Evolutionary conservation across 2,329 filamentous ascomycete genomes (phyloP).

Genomic region (Mycosphaerella arachidis): DNA sequence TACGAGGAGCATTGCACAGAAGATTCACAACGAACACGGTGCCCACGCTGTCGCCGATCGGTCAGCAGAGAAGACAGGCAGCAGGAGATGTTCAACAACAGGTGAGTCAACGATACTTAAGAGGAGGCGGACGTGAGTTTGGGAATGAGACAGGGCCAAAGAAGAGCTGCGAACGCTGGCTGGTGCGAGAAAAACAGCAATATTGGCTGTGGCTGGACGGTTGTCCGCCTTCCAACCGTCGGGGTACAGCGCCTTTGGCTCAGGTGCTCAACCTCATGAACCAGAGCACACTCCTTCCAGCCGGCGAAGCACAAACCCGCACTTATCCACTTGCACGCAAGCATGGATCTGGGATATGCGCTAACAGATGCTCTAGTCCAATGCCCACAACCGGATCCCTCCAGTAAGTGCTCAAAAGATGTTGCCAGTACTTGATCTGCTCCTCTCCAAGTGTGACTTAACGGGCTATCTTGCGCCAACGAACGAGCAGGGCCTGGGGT

Average conservation of each 20-base stretch:
- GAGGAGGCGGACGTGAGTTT: background rate
- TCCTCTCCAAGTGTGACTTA: background rate
- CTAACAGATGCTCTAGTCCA: conserved; percentile 11
- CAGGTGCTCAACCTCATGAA: background rate
- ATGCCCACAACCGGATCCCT: conserved; percentile 63
- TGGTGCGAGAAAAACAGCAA: background rate
- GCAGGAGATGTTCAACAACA: conserved; percentile 41
- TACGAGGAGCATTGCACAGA: conserved; percentile 73
- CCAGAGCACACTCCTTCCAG: background rate
- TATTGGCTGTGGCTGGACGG: background rate
- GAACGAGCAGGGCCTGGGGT: background rate
- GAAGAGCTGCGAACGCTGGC: background rate
- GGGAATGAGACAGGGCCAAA: background rate
- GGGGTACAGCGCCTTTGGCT: background rate
- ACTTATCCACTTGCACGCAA: background rate
- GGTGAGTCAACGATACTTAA: conserved; percentile 25
- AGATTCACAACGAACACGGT: conserved; percentile 88
- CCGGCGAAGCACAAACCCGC: background rate
- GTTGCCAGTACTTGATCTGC: background rate
- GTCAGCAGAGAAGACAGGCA: conserved; percentile 51
- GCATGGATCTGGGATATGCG: background rate
- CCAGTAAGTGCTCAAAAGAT: conserved; percentile 54
- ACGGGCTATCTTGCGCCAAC: background rate
- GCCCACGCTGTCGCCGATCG: conserved; percentile 62
- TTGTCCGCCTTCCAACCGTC: background rate